Percentiles rank a stretch among this genome's conserved stretches.
phyloP scores from a whole-genome alignment of 2,329 filamentous ascomycete genomes.

The Aspergillus ochraceoroseus region DNA sequence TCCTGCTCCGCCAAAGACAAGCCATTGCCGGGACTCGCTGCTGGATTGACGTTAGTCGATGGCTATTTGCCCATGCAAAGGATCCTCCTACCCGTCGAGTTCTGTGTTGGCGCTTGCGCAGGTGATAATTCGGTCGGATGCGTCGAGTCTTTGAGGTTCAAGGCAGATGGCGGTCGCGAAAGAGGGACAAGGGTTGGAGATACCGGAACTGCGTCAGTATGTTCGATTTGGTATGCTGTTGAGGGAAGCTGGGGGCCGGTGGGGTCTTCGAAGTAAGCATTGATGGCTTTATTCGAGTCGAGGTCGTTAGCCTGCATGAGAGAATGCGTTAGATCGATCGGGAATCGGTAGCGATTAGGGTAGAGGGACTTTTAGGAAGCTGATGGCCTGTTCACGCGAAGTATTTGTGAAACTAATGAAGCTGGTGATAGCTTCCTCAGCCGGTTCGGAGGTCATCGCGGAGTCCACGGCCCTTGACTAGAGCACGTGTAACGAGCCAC shows the following conservation, averaged over 20 bases:
- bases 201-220: constrained; percentile 33
- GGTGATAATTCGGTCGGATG: constrained; percentile 23
- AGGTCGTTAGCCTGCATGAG: constrained; percentile 41
- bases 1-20: constrained; percentile 43
- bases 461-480: neutral
- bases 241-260: constrained; percentile 26
- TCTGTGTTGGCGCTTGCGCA: constrained; percentile 25
- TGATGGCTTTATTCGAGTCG: constrained; percentile 44
- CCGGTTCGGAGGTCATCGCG: constrained; percentile 37
- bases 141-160: constrained; percentile 32
- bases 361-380: constrained; percentile 38
- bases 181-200: constrained; percentile 37
- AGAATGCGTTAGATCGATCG: constrained; percentile 14
- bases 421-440: constrained; percentile 40
- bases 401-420: constrained; percentile 42
- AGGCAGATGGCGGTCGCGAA: constrained; percentile 46
- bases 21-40: constrained; percentile 27
- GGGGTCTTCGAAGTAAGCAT: constrained; percentile 47
- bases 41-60: constrained; percentile 19
- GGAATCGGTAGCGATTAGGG: neutral
- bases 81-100: constrained; percentile 28
- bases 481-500: neutral
- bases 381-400: constrained; percentile 38
- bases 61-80: neutral
- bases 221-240: constrained; percentile 39